These are phyloP conservation scores for Leishmania tropica DNA, from an alignment of 208 protist species.

Conservation along the genomic window DNA sequence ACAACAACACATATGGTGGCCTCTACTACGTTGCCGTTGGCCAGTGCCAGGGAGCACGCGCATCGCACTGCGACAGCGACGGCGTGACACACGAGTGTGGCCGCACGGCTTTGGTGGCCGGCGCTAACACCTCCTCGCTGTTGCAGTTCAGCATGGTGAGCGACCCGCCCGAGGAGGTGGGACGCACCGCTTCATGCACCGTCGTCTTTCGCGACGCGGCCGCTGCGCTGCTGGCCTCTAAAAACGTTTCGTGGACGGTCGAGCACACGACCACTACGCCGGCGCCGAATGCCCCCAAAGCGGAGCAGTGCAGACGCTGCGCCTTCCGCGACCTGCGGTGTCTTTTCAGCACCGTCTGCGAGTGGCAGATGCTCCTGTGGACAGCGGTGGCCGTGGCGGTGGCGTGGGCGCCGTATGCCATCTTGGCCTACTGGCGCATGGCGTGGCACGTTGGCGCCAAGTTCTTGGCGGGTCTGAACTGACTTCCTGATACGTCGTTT, in stretches of 20 bases:
- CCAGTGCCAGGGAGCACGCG: constrained; percentile 18
- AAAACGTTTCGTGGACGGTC: constrained; percentile 6
- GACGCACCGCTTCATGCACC: constrained; percentile 29
- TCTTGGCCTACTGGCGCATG: constrained; percentile 18
- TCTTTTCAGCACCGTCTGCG: constrained; percentile 25
- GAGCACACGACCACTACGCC: constrained; percentile 10
- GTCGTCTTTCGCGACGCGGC: constrained; percentile 38
- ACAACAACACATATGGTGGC: constrained; percentile 22
- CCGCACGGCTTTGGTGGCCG: constrained; percentile 15
- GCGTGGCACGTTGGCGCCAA: constrained; percentile 2
- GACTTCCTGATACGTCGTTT: not conserved
- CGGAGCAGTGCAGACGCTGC: constrained; percentile 21
- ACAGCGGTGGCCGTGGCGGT: constrained; percentile 18
- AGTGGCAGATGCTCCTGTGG: constrained; percentile 37
- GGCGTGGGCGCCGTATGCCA: constrained; percentile 18
- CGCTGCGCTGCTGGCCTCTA: constrained; percentile 29
- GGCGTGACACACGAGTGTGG: constrained; percentile 19
- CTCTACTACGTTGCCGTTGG: constrained; percentile 25
- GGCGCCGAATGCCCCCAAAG: not conserved
- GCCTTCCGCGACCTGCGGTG: constrained; percentile 23
- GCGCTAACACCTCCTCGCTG: not conserved
- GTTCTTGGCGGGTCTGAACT: not conserved
- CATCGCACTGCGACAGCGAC: constrained; percentile 3
- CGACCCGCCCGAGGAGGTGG: not conserved
- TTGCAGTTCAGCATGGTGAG: constrained; percentile 5